Conservation (phyloP, 2,329 filamentous ascomycete genomes). For the Trichoderma cornu-damae region DNA sequence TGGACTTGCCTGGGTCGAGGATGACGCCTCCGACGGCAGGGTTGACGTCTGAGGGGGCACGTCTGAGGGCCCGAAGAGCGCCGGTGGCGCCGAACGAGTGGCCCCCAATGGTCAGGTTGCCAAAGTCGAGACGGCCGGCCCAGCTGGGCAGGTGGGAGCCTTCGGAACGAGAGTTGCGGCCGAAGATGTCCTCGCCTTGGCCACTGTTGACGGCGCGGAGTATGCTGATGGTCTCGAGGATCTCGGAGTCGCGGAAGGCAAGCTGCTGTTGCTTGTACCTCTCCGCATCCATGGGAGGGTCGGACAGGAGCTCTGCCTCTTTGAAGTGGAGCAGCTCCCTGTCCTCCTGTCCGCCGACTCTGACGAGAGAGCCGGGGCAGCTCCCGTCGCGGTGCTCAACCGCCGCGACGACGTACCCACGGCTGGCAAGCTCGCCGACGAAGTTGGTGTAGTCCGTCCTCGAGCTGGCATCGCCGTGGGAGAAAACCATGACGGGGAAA, state of each 20-base stretch:
- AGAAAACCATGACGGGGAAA: constrained; percentile 47
- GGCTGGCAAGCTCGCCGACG: constrained; percentile 46
- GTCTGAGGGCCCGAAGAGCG: constrained; percentile 55
- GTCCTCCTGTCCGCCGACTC: constrained; percentile 28
- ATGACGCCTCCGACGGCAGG: constrained; percentile 52
- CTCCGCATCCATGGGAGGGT: constrained; percentile 32
- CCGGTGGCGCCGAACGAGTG: constrained; percentile 64
- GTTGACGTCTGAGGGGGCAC: constrained; percentile 33
- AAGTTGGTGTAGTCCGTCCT: constrained; percentile 50
- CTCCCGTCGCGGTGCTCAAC: constrained; percentile 51
- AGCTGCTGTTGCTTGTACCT: constrained; percentile 44
- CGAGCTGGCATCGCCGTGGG: constrained; percentile 47
- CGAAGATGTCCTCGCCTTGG: constrained; percentile 32
- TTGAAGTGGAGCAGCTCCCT: constrained; percentile 34
- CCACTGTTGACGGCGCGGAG: constrained; percentile 39
- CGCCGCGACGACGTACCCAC: constrained; percentile 45
- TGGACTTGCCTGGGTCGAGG: constrained; percentile 61
- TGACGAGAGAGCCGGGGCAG: constrained; percentile 42
- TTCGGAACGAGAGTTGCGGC: constrained; percentile 44
- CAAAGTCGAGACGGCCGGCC: constrained; percentile 47
- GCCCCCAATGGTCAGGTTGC: constrained; percentile 53
- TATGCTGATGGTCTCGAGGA: constrained; percentile 41
- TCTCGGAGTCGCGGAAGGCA: constrained; percentile 47
- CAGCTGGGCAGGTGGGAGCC: constrained; percentile 46
- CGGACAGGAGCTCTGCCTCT: constrained; percentile 31